These are phyloP conservation scores for Trichosporon sp. DNA, from an alignment of 1,284 basidiomycete species.

Conservation along the genomic window DNA sequence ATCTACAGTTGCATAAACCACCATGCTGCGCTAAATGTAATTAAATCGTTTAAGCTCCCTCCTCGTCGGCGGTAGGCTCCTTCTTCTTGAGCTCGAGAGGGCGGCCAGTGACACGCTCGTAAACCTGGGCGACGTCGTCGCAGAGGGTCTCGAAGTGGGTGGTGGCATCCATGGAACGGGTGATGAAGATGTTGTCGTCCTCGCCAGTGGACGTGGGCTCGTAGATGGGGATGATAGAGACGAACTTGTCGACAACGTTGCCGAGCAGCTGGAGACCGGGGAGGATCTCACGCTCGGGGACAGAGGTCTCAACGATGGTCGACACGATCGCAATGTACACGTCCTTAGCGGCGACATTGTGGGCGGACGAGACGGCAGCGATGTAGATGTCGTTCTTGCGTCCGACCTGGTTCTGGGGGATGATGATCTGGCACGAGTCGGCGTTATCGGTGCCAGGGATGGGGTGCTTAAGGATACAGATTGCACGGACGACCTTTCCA, in stretches of 20 bases:
- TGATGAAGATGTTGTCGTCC: slow-evolving; percentile 85
- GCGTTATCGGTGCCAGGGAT: slow-evolving; percentile 96
- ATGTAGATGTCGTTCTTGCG: slow-evolving; percentile 98
- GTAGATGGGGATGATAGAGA: slow-evolving; percentile 85
- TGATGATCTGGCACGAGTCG: slow-evolving; percentile 92
- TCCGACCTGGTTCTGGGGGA: slow-evolving; percentile 96
- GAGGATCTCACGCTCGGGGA: slow-evolving; percentile 87
- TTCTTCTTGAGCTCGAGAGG: slow-evolving; percentile 56
- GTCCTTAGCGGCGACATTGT: slow-evolving; percentile 95
- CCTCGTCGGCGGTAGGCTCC: slow-evolving; percentile 42
- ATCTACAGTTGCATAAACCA: slow-evolving; percentile 17
- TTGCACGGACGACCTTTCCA: slow-evolving; percentile 92
- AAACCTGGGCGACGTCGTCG: slow-evolving; percentile 90
- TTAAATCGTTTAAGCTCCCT: slow-evolving; percentile 16
- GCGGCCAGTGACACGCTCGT: slow-evolving; percentile 70
- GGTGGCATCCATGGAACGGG: slow-evolving; percentile 96
- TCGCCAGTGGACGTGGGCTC: slow-evolving; percentile 80
- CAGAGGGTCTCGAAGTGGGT: slow-evolving; percentile 99
- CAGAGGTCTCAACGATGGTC: slow-evolving; percentile 94
- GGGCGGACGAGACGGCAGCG: slow-evolving; percentile 92
- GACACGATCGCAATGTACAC: slow-evolving; percentile 97
- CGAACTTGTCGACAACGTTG: slow-evolving; percentile 95
- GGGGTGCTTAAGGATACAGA: slow-evolving; percentile 97
- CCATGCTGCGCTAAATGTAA: slow-evolving; percentile 17
- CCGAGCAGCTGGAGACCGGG: slow-evolving; percentile 92